These are phyloP conservation scores for Cyclotella distinguenda DNA, from an alignment of 108 stramenopile species.

Conservation along the genomic window DNA sequence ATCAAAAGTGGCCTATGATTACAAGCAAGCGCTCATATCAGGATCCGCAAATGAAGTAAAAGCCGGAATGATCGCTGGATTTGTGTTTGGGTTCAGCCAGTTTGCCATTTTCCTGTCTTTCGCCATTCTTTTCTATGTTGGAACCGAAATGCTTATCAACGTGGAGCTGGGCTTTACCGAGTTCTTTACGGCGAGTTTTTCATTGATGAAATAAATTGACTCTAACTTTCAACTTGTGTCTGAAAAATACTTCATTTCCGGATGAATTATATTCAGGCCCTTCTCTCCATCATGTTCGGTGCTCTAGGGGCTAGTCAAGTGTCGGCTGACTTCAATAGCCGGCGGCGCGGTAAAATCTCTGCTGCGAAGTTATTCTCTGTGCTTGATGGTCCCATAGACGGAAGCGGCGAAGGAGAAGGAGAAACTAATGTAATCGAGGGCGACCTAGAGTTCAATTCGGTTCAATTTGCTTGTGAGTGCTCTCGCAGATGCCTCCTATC, in stretches of 20 bases:
- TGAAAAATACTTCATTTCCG: too few relatives aligned
- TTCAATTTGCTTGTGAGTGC: slow-evolving; percentile 31
- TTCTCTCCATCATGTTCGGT: slow-evolving; percentile 53
- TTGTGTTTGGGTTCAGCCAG: slow-evolving; percentile 44
- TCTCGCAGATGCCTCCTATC: too few relatives aligned
- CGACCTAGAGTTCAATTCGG: slow-evolving; percentile 24
- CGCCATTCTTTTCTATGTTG: slow-evolving; percentile 45
- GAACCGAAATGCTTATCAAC: slow-evolving; percentile 24
- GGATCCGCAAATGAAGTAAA: slow-evolving; percentile 29
- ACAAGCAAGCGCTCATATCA: slow-evolving; percentile 28
- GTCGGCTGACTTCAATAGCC: slow-evolving; percentile 41
- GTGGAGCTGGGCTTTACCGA: slow-evolving; percentile 26
- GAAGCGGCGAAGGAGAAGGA: slow-evolving; percentile 18
- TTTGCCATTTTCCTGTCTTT: slow-evolving; percentile 45
- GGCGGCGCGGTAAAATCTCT: slow-evolving; percentile 10
- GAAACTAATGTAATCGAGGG: slow-evolving; percentile 21
- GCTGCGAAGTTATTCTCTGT: slow-evolving; percentile 42
- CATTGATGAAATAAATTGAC: too few relatives aligned
- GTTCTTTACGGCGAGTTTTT: slow-evolving; percentile 47
- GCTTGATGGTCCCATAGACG: slow-evolving; percentile 45
- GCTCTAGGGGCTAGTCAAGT: slow-evolving; percentile 54
- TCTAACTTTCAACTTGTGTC: too few relatives aligned
- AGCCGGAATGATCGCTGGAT: slow-evolving; percentile 50
- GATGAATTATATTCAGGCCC: too few relatives aligned
- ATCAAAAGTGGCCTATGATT: slow-evolving; percentile 43